phyloP scores from a whole-genome alignment of 1,284 basidiomycete species.

The Naganishia albida region DNA sequence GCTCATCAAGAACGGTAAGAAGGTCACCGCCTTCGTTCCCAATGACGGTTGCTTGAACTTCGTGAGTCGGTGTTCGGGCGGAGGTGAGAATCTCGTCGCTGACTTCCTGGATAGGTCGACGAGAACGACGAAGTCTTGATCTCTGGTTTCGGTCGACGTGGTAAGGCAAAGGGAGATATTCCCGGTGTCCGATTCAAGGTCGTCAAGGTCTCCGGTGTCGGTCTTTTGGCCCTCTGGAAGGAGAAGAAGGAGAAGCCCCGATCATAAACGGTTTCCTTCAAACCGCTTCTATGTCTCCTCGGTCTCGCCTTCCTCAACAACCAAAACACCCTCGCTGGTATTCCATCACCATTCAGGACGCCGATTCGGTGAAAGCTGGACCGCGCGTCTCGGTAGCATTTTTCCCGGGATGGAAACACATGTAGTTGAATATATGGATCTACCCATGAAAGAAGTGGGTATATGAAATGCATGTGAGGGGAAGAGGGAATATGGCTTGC shows the following conservation, averaged over 20 bases:
- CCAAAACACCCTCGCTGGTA: conserved; percentile 22
- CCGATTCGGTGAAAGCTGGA: not conserved
- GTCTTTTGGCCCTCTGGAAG: conserved; percentile 95
- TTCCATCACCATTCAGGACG: not conserved
- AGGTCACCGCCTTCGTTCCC: conserved; percentile 87
- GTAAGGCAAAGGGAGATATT: conserved; percentile 71
- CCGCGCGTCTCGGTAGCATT: conserved; percentile 1
- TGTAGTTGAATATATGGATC: conserved; percentile 18
- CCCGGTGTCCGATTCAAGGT: conserved; percentile 91
- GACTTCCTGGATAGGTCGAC: conserved; percentile 64
- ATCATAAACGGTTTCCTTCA: conserved; percentile 62
- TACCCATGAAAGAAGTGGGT: conserved; percentile 14
- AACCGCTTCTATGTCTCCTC: not conserved
- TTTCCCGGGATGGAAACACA: conserved; percentile 27
- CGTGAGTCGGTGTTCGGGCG: conserved; percentile 43
- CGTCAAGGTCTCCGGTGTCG: conserved; percentile 99
- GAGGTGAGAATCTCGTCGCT: not conserved
- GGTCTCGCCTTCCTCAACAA: conserved; percentile 4
- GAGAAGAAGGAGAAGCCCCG: conserved; percentile 98
- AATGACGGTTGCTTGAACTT: conserved; percentile 99
- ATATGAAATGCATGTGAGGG: conserved; percentile 29
- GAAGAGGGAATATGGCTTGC: too few species aligned
- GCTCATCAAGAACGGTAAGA: conserved; percentile 99
- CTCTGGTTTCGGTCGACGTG: conserved; percentile 99
- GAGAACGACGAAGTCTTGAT: conserved; percentile 99